A percentile compares a stretch with the other conserved stretches of the same genome.
phyloP scores from a whole-genome alignment of 371 early-diverging fungal species.

The Apophysomyces variabilis region DNA sequence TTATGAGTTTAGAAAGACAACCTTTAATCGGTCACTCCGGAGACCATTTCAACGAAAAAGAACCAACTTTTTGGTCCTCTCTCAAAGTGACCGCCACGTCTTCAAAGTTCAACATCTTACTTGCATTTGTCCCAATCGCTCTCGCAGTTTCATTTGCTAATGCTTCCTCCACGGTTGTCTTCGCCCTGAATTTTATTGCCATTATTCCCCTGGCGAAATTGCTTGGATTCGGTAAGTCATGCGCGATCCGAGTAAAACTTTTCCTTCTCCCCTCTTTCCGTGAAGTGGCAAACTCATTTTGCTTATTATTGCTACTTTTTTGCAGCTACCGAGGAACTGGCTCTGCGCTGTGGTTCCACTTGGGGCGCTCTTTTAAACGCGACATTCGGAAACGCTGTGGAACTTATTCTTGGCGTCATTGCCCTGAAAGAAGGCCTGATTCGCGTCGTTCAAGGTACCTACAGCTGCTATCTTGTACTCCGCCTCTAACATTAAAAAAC shows the following conservation, averaged over 20 bases:
- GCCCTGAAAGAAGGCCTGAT: slow-evolving; percentile 81
- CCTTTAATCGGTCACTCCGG: slow-evolving; percentile 27
- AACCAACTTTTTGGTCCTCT: slow-evolving; percentile 42
- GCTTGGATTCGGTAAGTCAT: slow-evolving; percentile 41
- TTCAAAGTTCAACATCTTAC: slow-evolving; percentile 67
- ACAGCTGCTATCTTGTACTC: not conserved
- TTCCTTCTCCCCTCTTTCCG: no score
- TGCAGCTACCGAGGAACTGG: slow-evolving; percentile 50
- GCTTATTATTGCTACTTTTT: not conserved
- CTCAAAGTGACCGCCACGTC: slow-evolving; percentile 34
- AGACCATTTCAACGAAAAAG: slow-evolving; percentile 8
- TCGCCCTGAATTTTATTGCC: slow-evolving; percentile 86
- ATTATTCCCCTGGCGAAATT: slow-evolving; percentile 87
- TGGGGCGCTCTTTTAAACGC: slow-evolving; percentile 46
- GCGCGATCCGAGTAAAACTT: no score
- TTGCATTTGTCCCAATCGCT: slow-evolving; percentile 84
- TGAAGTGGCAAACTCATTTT: not conserved
- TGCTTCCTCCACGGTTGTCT: slow-evolving; percentile 66
- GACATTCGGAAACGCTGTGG: slow-evolving; percentile 80
- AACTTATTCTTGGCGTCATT: slow-evolving; percentile 79
- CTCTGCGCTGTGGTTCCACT: slow-evolving; percentile 42
- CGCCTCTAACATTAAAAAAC: not conserved
- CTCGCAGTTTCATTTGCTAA: slow-evolving; percentile 56
- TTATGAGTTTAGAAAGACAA: slow-evolving; percentile 35
- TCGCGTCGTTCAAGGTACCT: slow-evolving; percentile 75